Percentiles rank a stretch among this genome's conserved stretches.
Evolutionary conservation across 2,329 filamentous ascomycete species (phyloP).

Genomic region (Aspergillus amoenus): DNA sequence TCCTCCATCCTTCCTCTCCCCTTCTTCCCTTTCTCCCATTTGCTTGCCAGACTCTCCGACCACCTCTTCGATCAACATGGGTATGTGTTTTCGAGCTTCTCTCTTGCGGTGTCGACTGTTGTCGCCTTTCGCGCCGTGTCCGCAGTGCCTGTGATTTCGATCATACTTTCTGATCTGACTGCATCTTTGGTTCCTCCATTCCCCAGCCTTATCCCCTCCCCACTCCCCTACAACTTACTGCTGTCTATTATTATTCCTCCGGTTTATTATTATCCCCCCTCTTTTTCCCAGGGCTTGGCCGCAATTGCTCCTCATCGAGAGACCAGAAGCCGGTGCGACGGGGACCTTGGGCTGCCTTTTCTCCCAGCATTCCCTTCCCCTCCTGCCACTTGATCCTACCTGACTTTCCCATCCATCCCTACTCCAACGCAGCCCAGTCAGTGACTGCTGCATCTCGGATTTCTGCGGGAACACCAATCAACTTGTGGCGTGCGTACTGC

Average conservation of each 20-base stretch:
- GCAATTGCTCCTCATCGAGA: not conserved
- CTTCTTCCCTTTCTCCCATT: conserved; percentile 1
- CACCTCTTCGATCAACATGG: conserved; percentile 17
- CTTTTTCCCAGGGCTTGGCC: conserved; percentile 3
- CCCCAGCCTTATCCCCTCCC: conserved; percentile 6
- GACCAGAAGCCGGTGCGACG: not conserved
- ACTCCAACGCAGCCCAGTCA: conserved; percentile 2
- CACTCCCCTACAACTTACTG: not conserved
- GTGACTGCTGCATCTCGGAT: conserved; percentile 13
- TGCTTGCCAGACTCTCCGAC: not conserved
- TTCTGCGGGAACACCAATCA: conserved; percentile 17
- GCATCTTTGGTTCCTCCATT: conserved; percentile 12
- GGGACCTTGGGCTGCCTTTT: conserved; percentile 3
- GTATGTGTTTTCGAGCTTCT: conserved; percentile 6
- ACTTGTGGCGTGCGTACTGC: conserved; percentile 12
- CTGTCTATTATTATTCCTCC: conserved; percentile 9
- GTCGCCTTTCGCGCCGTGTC: not conserved
- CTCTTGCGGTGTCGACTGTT: not conserved
- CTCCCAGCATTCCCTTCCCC: not conserved
- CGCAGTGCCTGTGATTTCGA: not conserved
- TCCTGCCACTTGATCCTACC: not conserved
- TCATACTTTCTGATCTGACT: conserved; percentile 9
- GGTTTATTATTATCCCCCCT: conserved; percentile 7
- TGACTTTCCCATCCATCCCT: conserved; percentile 4
- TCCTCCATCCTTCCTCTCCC: not conserved